These are phyloP conservation scores for Pugionium cornutum DNA, from an alignment of 345 rosid species.

Conservation along the genomic window DNA sequence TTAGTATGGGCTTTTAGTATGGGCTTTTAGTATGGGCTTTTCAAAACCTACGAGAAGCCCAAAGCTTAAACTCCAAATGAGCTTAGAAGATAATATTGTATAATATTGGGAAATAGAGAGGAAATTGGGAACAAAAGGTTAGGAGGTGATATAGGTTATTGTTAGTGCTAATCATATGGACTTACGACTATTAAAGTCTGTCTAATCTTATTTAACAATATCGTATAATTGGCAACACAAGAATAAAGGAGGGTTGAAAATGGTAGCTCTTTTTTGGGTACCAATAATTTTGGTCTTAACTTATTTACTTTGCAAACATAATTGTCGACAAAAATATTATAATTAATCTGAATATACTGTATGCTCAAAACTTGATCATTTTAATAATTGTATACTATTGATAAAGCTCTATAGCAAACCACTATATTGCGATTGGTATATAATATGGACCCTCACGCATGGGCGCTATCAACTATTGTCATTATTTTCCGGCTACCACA, in stretches of 20 bases:
- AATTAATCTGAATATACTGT: not conserved
- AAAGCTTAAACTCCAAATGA: not conserved
- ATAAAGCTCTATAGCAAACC: not conserved
- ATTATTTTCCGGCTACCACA: not conserved
- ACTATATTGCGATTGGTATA: not conserved
- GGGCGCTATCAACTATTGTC: constrained; percentile 26
- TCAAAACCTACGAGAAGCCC: not conserved
- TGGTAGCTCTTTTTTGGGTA: constrained; percentile 1
- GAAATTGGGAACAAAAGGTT: constrained; percentile 35
- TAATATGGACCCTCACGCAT: constrained; percentile 20
- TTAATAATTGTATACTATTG: not conserved
- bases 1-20: not conserved
- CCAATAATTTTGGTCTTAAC: not conserved
- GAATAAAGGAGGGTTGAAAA: constrained; percentile 1
- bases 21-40: constrained; percentile 22
- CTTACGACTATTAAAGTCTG: constrained; percentile 29
- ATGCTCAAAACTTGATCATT: not conserved
- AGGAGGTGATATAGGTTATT: constrained; percentile 27
- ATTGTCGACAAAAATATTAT: not conserved
- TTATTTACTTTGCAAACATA: not conserved
- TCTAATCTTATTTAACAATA: constrained; percentile 29
- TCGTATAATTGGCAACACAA: constrained; percentile 5
- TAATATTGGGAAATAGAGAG: constrained; percentile 11
- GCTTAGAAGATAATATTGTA: not conserved
- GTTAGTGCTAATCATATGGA: constrained; percentile 34